A percentile compares a stretch with the other conserved stretches of the same genome.
Conservation (phyloP, 352 stramenopile genomes). For the Pythium aristosporum region DNA sequence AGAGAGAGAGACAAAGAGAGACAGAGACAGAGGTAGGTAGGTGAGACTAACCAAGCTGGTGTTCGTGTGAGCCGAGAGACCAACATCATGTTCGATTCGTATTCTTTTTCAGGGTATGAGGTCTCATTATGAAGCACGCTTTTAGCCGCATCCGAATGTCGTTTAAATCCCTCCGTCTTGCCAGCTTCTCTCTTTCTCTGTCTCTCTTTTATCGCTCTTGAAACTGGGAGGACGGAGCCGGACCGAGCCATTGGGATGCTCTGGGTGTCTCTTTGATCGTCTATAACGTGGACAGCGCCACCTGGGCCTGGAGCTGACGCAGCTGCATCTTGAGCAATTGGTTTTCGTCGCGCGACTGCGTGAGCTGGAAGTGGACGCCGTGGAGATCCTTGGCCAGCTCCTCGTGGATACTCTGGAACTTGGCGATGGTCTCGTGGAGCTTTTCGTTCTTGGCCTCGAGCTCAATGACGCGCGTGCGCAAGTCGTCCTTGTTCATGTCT, state of each 20-base stretch:
- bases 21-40: background rate
- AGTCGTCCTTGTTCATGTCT: conserved; percentile 74
- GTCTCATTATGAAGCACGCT: too few species aligned
- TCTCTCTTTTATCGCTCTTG: background rate
- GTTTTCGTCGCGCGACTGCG: conserved; percentile 51
- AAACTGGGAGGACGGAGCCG: conserved; percentile 19
- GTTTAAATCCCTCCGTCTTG: conserved; percentile 9
- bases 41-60: too few species aligned
- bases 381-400: conserved; percentile 53
- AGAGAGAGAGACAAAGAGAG: background rate
- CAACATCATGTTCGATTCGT: too few species aligned
- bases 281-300: conserved; percentile 50
- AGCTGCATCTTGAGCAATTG: conserved; percentile 58
- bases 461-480: conserved; percentile 66
- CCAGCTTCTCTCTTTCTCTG: background rate
- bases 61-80: too few species aligned
- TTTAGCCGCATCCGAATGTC: conserved; percentile 6
- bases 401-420: conserved; percentile 64
- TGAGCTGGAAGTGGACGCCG: conserved; percentile 49
- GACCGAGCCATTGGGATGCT: conserved; percentile 27
- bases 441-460: conserved; percentile 73
- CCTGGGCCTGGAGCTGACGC: conserved; percentile 58
- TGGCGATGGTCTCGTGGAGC: conserved; percentile 71
- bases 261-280: background rate
- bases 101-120: too few species aligned